Base-by-base conservation (phyloP, 2,329 filamentous ascomycete genomes). In the Chrysoporthe puriensis region DNA sequence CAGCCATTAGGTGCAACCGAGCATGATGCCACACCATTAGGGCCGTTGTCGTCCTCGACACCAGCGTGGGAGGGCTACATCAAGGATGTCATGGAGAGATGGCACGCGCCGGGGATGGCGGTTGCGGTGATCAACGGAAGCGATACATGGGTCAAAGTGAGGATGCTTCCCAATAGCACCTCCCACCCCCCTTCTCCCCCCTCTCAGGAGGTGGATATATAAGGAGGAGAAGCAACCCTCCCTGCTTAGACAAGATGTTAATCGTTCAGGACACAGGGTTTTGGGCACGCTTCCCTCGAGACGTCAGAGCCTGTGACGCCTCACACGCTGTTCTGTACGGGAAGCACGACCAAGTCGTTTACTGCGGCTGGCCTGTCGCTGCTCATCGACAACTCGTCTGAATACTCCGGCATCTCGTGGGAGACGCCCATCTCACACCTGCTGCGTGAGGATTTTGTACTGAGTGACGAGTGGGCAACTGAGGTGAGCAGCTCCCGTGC, bases 311-410 rank as follows among this genome's bases (percentile, higher is more conserved):
- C 77, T 0, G 80, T 81, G 9, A 83, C 78, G 0, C 73, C 81
- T 0, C 76, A 83, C 42, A 88, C 85, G 0, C 77, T 88, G 2
- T 88, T 85, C 76, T 85, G 84, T 67, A 80, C 79, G 2, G 87
- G 81, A 1, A 87, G 85, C 54, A 87, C 82, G 1, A 86, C 85
- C 26, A 89, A 89, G 73, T 83, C 85, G 2, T 81, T 86, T 59
- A 84, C 82, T 0, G 81, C 83, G 1, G 85, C 85, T 0, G 78
- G 80, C 0, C 73, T 88, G 1, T 80, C 83, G 1, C 73, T 86
- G 2, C 80, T 88, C 8, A 77, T 86, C 6, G 79, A 81, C n/a
- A 77, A 83, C 48, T 60, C 67, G 8, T 76, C 81, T 13, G 75
- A 78, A 18, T 77, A 82, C 58, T 74, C 79, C 4, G 75, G 43